A percentile compares a stretch with the other conserved stretches of the same genome.
These are phyloP conservation scores for Sporothrix humicola DNA, from an alignment of 2,329 filamentous ascomycete genomes.

Conservation along the genomic window DNA sequence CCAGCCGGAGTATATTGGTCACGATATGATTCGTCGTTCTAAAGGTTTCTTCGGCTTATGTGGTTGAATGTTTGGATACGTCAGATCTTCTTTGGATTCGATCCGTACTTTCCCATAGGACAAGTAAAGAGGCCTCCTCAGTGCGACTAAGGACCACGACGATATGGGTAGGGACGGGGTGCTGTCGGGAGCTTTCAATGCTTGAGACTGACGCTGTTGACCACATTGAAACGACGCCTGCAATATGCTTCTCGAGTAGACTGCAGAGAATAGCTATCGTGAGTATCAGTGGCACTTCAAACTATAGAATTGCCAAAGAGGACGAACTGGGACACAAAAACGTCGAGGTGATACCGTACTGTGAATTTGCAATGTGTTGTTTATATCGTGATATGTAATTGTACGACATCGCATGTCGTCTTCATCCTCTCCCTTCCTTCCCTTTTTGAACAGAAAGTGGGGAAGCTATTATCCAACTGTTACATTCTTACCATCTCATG, in stretches of 20 bases:
- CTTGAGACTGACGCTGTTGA: neutral
- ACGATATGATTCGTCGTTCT: too few species aligned
- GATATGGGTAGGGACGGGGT: neutral
- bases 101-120: neutral
- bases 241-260: neutral
- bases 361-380: too few species aligned
- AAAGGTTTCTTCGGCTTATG: neutral
- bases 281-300: neutral
- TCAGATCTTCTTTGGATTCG: neutral
- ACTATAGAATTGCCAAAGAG: conserved; percentile 8
- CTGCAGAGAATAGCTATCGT: neutral
- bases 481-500: too few species aligned
- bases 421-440: too few species aligned
- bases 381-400: too few species aligned
- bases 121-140: neutral
- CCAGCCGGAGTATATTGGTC: neutral
- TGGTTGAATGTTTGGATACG: neutral
- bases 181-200: neutral
- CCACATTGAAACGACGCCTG: neutral
- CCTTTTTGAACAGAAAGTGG: too few species aligned
- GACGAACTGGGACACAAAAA: too few species aligned
- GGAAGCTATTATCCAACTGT: too few species aligned
- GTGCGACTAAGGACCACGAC: neutral
- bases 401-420: too few species aligned
- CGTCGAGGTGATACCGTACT: too few species aligned